These are phyloP conservation scores for Uronychia setigera DNA, from an alignment of 73 alveolate genomes.

Conservation along the genomic window DNA sequence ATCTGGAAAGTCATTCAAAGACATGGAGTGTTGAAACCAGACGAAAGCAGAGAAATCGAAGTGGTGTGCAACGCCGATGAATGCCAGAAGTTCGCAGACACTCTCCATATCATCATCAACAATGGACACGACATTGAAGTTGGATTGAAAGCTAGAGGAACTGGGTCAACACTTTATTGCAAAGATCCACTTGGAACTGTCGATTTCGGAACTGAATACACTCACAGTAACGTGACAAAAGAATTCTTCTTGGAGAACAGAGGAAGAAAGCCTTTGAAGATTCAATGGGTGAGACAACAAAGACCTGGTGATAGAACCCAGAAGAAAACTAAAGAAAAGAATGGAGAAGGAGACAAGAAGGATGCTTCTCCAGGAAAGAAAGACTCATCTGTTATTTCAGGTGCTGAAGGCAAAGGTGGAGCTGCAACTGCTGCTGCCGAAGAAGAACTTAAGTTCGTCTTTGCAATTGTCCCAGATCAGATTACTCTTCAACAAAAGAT, in stretches of 20 bases:
- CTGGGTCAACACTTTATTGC: slow-evolving; percentile 97
- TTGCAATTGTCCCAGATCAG: slow-evolving; percentile 86
- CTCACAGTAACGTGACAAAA: slow-evolving; percentile 93
- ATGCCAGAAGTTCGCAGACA: slow-evolving; percentile 91
- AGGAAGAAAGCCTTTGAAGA: slow-evolving; percentile 98
- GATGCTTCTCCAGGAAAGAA: slow-evolving; percentile 25
- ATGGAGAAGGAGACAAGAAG: slow-evolving; percentile 29
- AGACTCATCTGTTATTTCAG: slow-evolving; percentile 34
- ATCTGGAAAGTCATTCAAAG: slow-evolving; percentile 84
- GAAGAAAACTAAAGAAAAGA: slow-evolving; percentile 60
- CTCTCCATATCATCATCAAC: slow-evolving; percentile 95
- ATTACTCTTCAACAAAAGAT: slow-evolving; percentile 74
- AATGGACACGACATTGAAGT: slow-evolving; percentile 99
- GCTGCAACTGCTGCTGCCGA: slow-evolving; percentile 57
- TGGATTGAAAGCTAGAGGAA: slow-evolving; percentile 97
- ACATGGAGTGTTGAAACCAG: slow-evolving; percentile 94
- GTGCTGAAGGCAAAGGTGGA: slow-evolving; percentile 46
- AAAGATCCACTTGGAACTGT: slow-evolving; percentile 92
- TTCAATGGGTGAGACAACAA: slow-evolving; percentile 81
- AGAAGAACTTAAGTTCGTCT: slow-evolving; percentile 81
- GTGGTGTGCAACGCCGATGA: slow-evolving; percentile 98
- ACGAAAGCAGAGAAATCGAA: slow-evolving; percentile 91
- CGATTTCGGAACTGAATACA: slow-evolving; percentile 98
- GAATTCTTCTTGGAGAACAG: slow-evolving; percentile 98
- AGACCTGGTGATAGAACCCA: slow-evolving; percentile 70